Evolutionary conservation across 495 filamentous ascomycete genomes (phyloP), one percentile per base, ranked within the genome.

Genomic region (Sporormia fimetaria): DNA sequence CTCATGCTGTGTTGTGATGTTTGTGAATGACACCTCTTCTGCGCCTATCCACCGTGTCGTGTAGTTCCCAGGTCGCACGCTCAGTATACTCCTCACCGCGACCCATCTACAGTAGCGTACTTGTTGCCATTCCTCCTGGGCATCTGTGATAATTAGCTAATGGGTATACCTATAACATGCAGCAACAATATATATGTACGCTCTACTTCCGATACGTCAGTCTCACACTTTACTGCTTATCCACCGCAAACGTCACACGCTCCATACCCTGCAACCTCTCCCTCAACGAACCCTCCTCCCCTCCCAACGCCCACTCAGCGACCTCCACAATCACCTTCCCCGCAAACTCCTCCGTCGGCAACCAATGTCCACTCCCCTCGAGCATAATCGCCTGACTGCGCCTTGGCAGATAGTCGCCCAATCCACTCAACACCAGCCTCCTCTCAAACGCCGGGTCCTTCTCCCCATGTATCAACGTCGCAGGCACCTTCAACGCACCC

Each of bases 391-490:
- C 33, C 44, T 56, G 47, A 28, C 54, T 57, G 6, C 33, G 41
- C 23, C 28, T 42, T 0, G 25, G 17, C 31, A 60, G 37, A 32
- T 58, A 62, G 17, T 55, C 55, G 0, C 37, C 45, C 3, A 58
- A 40, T 3, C 57, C 59, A 10, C 57, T 50, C 23, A 61, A 27
- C 3, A 25, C 31, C 6, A 62, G 10, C n/a, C 31, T 33, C 18
- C 17, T 26, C 9, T 60, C 52, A 16, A 63, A 50, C 9, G 58
- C 61, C 3, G 27, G 22, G 43, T 75, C 71, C 17, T 63, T 44
- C 49, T 63, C 49, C n/a, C 73, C 72, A 61, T 67, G 70, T 17
- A 75, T 40, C n/a, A 75, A 44, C 12, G 71, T 75, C 5, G 67
- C 57, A 18, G 55, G 60, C 17, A 66, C 63, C 36, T 67, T 69